phyloP scores from a whole-genome alignment of 192 early-diverging fungal genomes.

The Diversispora epigaea region DNA sequence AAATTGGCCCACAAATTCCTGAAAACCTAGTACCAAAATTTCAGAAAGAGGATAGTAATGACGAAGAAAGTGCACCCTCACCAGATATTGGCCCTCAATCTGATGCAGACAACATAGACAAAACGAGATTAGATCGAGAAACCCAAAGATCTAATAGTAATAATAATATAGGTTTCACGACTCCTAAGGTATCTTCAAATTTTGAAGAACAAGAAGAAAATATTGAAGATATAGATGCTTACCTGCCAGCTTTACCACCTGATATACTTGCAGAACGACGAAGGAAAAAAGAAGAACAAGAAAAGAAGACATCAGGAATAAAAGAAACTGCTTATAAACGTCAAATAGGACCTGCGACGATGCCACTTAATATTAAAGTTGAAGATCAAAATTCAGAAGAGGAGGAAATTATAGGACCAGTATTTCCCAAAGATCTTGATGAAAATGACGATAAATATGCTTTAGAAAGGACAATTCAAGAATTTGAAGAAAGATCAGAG shows the following conservation, averaged over 20 bases:
- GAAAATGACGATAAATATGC: background rate
- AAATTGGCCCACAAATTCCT: slow-evolving; percentile 48
- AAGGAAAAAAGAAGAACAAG: slow-evolving; percentile 10
- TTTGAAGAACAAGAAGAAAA: slow-evolving; percentile 9
- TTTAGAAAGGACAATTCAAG: slow-evolving; percentile 38
- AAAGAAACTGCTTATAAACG: slow-evolving; percentile 19
- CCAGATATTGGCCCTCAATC: slow-evolving; percentile 28
- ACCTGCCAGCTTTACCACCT: slow-evolving; percentile 35
- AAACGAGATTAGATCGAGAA: background rate
- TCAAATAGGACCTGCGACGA: slow-evolving; percentile 37
- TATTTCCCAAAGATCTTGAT: slow-evolving; percentile 34
- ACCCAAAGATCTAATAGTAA: background rate
- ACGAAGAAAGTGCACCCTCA: slow-evolving; percentile 13
- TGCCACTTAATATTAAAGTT: slow-evolving; percentile 32
- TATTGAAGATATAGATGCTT: slow-evolving; percentile 34
- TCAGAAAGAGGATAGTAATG: slow-evolving; percentile 15
- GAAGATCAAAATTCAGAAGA: slow-evolving; percentile 32
- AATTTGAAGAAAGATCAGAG: slow-evolving; percentile 43
- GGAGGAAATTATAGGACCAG: slow-evolving; percentile 44
- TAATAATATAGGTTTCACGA: slow-evolving; percentile 29
- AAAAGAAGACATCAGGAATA: background rate
- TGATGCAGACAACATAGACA: background rate
- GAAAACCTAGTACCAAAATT: slow-evolving; percentile 38
- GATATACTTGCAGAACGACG: slow-evolving; percentile 40
- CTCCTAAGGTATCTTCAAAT: slow-evolving; percentile 30